Evolutionary conservation across 164 flowering plant species (phyloP), one percentile per base, ranked within the genome.

Genomic region (Umbellularia californica): DNA sequence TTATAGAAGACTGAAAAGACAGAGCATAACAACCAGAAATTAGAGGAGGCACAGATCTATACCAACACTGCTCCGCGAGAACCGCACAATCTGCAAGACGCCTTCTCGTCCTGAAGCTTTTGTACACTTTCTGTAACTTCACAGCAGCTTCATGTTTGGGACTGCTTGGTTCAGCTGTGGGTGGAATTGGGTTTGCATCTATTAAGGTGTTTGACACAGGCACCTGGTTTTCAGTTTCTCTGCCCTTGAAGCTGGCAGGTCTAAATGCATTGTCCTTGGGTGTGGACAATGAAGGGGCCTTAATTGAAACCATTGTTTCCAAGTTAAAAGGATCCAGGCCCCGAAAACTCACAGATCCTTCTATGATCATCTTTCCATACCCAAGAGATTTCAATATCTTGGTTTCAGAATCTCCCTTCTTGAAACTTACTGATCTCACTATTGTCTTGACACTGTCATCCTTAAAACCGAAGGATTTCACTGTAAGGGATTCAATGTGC

Each of bases 51-150:
- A 25, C 2, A n/a, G 41, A 78, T 19, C 74, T 79, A 70, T 74
- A 91, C 97, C 97, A 92, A 82, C 87, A 83, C 77, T 92, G 95
- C 79, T 90, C 97, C 15, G 88, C 89, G 19, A 95, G 89, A 76
- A 95, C 96, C 5, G 98, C 98, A 81, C 97, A 95, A 79, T 95
- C 98, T 9, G 98, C 98, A 41, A 95, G 85, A 83, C 88, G 88
- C 82, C 98, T 77, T 74, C 98, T 86, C 0, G 97, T 95, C 28
- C 97, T 77, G 76, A 92, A 95, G 77, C 98, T 94, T 81, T 92
- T 92, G 80, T 94, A 94, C 23, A 94, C 98, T 81, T 95, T 95
- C 85, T 95, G 98, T 81, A 95, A 82, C 82, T 88, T 90, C 19
- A 88, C 73, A 0, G 98, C 98, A n/a, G 98, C 98, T 72, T 84